A percentile compares a stretch with the other conserved stretches of the same genome.
phyloP scores from a whole-genome alignment of 2,329 filamentous ascomycete species.

The Aspergillus novoparasiticus region DNA sequence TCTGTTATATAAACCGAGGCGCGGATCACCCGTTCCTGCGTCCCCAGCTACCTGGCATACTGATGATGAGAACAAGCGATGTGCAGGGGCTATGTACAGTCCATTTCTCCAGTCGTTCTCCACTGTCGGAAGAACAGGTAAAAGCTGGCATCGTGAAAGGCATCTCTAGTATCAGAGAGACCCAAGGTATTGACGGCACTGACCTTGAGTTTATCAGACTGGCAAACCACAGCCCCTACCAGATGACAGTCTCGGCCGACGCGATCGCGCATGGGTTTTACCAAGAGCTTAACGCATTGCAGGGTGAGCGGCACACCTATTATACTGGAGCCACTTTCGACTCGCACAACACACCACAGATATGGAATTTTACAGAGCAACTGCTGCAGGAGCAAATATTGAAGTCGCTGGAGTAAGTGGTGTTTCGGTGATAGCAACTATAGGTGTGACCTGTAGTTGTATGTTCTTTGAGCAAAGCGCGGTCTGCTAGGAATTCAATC shows the following conservation, averaged over 20 bases:
- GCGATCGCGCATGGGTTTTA: constrained; percentile 46
- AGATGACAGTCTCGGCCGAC: constrained; percentile 33
- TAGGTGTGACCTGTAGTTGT: too few species aligned
- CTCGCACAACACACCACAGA: constrained; percentile 17
- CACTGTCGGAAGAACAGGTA: constrained; percentile 4
- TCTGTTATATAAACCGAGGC: constrained; percentile 7
- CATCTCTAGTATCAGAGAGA: not conserved
- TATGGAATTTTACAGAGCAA: constrained; percentile 20
- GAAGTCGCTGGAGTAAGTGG: too few species aligned
- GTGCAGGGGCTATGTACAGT: constrained; percentile 1
- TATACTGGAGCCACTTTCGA: constrained; percentile 47
- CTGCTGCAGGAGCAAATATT: too few species aligned
- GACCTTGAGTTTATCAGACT: constrained; percentile 37
- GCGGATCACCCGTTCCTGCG: constrained; percentile 1
- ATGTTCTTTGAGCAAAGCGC: too few species aligned
- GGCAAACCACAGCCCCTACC: constrained; percentile 39
- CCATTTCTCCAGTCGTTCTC: not conserved
- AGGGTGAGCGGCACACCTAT: constrained; percentile 47
- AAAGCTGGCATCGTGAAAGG: constrained; percentile 11
- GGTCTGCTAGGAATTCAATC: too few species aligned
- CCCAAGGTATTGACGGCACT: not conserved
- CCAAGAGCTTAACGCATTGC: constrained; percentile 40
- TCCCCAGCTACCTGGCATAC: constrained; percentile 13
- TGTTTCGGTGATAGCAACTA: too few species aligned
- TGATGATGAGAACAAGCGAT: constrained; percentile 8